A percentile compares a stretch with the other conserved stretches of the same genome.
Evolutionary conservation across 2,329 filamentous ascomycete genomes (phyloP).

Genomic region (Epichloe glyceriae): DNA sequence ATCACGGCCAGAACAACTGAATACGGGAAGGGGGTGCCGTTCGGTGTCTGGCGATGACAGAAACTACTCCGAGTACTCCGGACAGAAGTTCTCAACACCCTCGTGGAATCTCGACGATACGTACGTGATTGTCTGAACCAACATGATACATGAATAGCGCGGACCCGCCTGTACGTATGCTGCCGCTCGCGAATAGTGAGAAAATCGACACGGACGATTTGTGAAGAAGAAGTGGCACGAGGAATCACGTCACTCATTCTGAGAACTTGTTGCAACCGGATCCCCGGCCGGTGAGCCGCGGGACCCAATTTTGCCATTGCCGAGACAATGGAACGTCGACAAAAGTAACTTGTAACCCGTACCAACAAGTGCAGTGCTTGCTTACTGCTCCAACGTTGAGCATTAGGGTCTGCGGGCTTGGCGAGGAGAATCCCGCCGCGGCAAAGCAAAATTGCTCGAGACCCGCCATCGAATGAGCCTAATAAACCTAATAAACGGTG

Average conservation of each 20-base stretch:
- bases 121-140: neutral
- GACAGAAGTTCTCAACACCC: neutral
- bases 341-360: neutral
- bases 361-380: no score
- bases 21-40: neutral
- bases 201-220: no score
- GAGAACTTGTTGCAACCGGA: neutral
- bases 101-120: neutral
- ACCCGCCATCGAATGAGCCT: neutral
- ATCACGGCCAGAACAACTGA: neutral
- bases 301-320: neutral
- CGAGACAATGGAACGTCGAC: neutral
- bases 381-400: neutral
- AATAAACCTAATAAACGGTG: no score
- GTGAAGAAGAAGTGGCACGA: neutral
- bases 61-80: neutral
- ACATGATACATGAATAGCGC: neutral
- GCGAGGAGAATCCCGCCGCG: neutral
- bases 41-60: neutral
- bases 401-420: neutral
- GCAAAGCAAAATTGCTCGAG: neutral
- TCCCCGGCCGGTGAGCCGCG: neutral
- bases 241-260: neutral
- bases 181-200: neutral
- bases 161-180: neutral